Conservation (phyloP, 495 filamentous ascomycete genomes). For the Hypoxylon lienhwacheense region DNA sequence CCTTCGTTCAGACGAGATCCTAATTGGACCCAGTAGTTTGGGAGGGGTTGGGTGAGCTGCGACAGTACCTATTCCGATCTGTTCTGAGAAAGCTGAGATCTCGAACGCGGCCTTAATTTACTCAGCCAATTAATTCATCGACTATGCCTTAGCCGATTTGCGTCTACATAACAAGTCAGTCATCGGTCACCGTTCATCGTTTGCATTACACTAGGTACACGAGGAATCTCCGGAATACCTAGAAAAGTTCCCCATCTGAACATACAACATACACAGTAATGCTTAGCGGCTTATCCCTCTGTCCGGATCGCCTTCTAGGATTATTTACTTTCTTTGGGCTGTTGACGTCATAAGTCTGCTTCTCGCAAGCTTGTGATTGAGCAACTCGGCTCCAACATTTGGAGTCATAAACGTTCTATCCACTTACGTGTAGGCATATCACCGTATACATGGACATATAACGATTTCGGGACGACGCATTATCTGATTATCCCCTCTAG, state of each 20-base stretch:
- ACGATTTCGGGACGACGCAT: slow-evolving; percentile 18
- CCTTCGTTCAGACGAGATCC: slow-evolving; percentile 19
- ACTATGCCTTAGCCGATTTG: slow-evolving; percentile 6
- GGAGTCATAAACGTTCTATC: slow-evolving; percentile 6
- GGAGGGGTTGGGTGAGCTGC: slow-evolving; percentile 23
- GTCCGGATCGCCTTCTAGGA: background rate
- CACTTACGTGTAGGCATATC: background rate
- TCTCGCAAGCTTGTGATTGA: slow-evolving; percentile 22
- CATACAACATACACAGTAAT: slow-evolving; percentile 1
- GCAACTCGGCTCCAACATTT: slow-evolving; percentile 8
- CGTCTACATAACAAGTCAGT: too few relatives aligned
- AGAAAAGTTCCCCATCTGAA: too few relatives aligned
- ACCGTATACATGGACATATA: slow-evolving; percentile 13
- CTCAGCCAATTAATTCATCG: slow-evolving; percentile 1
- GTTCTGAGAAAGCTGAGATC: slow-evolving; percentile 6
- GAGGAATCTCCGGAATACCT: slow-evolving; percentile 1
- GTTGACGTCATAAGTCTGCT: slow-evolving; percentile 25
- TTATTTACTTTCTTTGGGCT: slow-evolving; percentile 3
- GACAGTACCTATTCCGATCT: slow-evolving; percentile 20
- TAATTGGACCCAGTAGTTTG: slow-evolving; percentile 34
- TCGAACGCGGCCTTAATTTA: slow-evolving; percentile 3
- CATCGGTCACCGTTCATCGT: too few relatives aligned
- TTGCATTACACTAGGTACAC: too few relatives aligned
- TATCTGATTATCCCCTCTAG: slow-evolving; percentile 32
- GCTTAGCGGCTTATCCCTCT: slow-evolving; percentile 3